These are phyloP conservation scores for Saccharum spontaneum DNA, from an alignment of 176 grass and related monocot species.

Conservation along the genomic window DNA sequence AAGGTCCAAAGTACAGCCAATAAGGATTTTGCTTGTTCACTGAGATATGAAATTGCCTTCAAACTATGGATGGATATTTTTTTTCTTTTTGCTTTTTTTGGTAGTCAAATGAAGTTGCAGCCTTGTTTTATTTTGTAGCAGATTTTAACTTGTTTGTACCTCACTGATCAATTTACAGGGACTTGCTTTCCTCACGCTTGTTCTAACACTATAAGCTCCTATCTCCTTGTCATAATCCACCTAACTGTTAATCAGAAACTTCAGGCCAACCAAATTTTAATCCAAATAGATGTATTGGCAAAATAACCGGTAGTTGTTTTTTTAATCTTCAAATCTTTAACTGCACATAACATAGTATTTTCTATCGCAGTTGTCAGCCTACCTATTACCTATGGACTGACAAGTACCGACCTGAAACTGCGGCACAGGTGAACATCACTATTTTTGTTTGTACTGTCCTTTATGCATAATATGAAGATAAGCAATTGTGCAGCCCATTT, in stretches of 20 bases:
- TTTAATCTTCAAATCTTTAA: constrained; percentile 12
- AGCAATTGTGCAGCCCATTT: background rate
- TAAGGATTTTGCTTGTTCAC: constrained; percentile 4
- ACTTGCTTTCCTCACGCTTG: background rate
- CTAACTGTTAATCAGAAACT: constrained; percentile 2
- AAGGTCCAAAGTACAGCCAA: background rate
- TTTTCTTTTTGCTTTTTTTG: background rate
- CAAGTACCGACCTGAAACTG: constrained; percentile 85
- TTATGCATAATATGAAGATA: constrained; percentile 11
- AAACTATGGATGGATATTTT: background rate
- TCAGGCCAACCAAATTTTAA: background rate
- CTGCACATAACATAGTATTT: constrained; percentile 10
- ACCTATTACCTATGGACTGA: constrained; percentile 73
- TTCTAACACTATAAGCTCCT: constrained; percentile 10
- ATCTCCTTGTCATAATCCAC: background rate
- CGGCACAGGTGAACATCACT: constrained; percentile 64
- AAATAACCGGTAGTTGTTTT: background rate
- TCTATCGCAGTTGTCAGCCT: constrained; percentile 41
- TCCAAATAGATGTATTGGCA: background rate
- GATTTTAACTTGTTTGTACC: background rate
- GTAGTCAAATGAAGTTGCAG: background rate
- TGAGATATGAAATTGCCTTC: background rate
- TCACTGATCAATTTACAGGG: background rate
- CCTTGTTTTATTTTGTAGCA: background rate
- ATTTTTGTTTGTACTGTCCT: constrained; percentile 25